phyloP scores from a whole-genome alignment of 2,329 filamentous ascomycete genomes.

The Pseudogymnoascus sp. region DNA sequence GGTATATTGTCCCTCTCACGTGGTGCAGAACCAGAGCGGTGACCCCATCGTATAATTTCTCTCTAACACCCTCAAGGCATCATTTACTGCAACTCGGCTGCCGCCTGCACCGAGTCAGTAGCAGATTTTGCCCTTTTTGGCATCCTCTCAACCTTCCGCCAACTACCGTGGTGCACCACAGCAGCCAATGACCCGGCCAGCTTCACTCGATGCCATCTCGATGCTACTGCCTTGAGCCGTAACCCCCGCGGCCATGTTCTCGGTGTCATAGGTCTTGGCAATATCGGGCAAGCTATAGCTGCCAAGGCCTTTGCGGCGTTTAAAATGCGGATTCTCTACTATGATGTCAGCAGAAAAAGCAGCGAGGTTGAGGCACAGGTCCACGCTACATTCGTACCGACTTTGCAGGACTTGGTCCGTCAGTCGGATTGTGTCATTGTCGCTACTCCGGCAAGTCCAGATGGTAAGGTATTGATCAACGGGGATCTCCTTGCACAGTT shows the following conservation, averaged over 20 bases:
- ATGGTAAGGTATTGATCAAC: conserved; percentile 42
- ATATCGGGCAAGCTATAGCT: conserved; percentile 55
- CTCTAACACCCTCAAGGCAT: conserved; percentile 34
- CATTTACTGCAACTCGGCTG: conserved; percentile 62
- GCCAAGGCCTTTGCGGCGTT: conserved; percentile 49
- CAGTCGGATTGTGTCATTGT: conserved; percentile 52
- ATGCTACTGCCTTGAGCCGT: conserved; percentile 49
- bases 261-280: conserved; percentile 61
- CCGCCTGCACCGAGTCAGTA: conserved; percentile 62
- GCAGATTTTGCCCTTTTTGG: conserved; percentile 63
- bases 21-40: not conserved
- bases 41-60: not conserved
- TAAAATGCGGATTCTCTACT: conserved; percentile 58
- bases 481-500: conserved; percentile 40
- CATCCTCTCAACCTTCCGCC: conserved; percentile 60
- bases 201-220: conserved; percentile 52
- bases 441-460: conserved; percentile 45
- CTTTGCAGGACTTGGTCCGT: conserved; percentile 43
- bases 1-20: conserved; percentile 27
- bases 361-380: conserved; percentile 29
- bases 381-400: conserved; percentile 44
- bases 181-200: conserved; percentile 19
- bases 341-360: conserved; percentile 45
- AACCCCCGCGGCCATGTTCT: conserved; percentile 54
- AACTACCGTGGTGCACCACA: conserved; percentile 47